Base-by-base conservation (phyloP, 2,329 filamentous ascomycete species). In the Esteya vermicola region DNA sequence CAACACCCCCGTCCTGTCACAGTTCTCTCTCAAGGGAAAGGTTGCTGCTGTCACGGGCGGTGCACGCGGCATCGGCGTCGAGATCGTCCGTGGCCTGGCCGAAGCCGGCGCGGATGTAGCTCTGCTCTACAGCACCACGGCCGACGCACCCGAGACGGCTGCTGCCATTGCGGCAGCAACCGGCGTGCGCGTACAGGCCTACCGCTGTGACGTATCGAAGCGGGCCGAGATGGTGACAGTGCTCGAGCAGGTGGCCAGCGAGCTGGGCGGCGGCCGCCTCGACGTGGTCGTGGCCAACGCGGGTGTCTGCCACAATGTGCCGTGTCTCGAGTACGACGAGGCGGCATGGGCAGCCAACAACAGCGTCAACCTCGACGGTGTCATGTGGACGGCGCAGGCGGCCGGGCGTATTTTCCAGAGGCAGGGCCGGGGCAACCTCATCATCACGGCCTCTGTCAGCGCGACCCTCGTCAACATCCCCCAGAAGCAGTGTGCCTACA, bases 21-120 rank as follows among this genome's bases (percentile, higher is more conserved):
- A n/a, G 62, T 93, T 91, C 70, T 85, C 80, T 39, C 71, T 91
- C 49, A 78, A 85, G 52, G 84, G 84, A 50, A 93, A 93, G 60
- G 75, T 91, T 28, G 82, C 81, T 47, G 81, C 93, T 46, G 72
- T 93, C 28, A 93, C 85, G 0, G 85, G 85, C 33, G 85, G 85
- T 34, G 86, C 81, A 6, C 68, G 85, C 49, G 85, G 85, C 32
- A 65, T 93, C 6, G 85, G 85, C 26, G 65, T 93, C 3, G 77
- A 85, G 55, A 82, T 84, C 33, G 85, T 85, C 30, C 89, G 83
- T 40, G 85, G 30, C 14, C 36, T 43, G 3, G 41, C 41, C 12
- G 41, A 43, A 20, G 41, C 41, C 5, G 41, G 41, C 18, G 41
- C 41, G 27, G 41, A 43, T n/a, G 41, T 43, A 5, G 41, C 41